Base-by-base conservation (phyloP, 441 rosid genomes). In the Corymbia citriodora region DNA sequence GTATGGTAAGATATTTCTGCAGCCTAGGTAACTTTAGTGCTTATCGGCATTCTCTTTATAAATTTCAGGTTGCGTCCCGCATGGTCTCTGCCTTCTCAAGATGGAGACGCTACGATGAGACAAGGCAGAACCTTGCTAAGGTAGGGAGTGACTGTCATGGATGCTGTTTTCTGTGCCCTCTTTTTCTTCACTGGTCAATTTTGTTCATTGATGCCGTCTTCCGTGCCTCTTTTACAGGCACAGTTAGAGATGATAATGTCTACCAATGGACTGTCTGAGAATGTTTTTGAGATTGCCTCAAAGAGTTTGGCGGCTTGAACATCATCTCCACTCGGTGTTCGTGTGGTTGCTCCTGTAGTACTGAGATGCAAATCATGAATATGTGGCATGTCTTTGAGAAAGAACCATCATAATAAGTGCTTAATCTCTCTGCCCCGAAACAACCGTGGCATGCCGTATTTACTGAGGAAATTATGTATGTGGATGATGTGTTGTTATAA, bases 51-150 rank as follows among this genome's bases (percentile, higher is more conserved):
- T 53, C 81, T 88, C 59, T 81, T 33, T 9, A 3, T 86, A 27
- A 87, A 65, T 89, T 92, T 49, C 93, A 98, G 99, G 99, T 97
- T 92, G 99, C 99, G 21, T 96, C 99, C 40, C 94, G 99, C 87
- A 95, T 95, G 98, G 99, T 97, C 54, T 96, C 99, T 55, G 98
- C 99, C 86, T 96, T 98, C 95, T 97, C 99, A 53, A 96, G 99
- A 93, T 97, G 99, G 99, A 97, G 88, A 95, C 99, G 99, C 65
- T 98, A 93, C 7, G 99, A 97, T 82, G 97, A 96, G 93, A 93
- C 94, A 89, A 94, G 99, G 57, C 99, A 97, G 95, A 93, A 90
- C 87, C 96, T 96, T 45, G 97, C 99, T 79, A 97, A 96, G 98
- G 99, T 97, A 94, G 91, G 63, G 55, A 33, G 55, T 87, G 61